Evolutionary conservation across 1,284 basidiomycete genomes (phyloP).

Genomic region (Termitomyces sp.): DNA sequence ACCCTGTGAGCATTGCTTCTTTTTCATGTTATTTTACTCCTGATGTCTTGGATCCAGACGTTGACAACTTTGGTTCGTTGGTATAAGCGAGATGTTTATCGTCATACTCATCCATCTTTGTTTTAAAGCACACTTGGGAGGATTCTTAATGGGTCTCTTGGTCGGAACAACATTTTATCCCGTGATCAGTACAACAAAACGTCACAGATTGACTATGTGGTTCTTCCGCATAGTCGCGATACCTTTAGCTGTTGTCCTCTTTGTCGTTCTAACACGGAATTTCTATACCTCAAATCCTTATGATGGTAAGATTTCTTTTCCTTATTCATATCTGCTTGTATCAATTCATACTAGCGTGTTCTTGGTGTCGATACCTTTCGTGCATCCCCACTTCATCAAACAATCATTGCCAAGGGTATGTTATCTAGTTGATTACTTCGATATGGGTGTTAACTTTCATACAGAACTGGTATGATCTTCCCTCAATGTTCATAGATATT

Average conservation of each 20-base stretch:
- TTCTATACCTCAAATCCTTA: constrained; percentile 87
- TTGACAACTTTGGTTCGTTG: constrained; percentile 5
- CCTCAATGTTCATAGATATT: neutral
- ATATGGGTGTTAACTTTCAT: constrained; percentile 13
- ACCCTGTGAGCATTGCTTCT: constrained; percentile 47
- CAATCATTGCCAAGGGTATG: constrained; percentile 72
- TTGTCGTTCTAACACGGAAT: constrained; percentile 79
- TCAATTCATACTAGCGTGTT: constrained; percentile 56
- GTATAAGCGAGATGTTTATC: neutral
- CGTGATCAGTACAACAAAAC: constrained; percentile 74
- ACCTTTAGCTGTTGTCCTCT: constrained; percentile 73
- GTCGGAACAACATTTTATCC: constrained; percentile 83
- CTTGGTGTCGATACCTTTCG: constrained; percentile 85
- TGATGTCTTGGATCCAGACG: neutral
- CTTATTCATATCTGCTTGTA: constrained; percentile 1
- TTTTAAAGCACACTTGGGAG: constrained; percentile 65
- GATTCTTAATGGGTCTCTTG: constrained; percentile 81
- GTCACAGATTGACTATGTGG: constrained; percentile 76
- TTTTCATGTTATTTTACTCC: neutral
- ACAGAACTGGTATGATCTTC: constrained; percentile 32
- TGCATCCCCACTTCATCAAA: constrained; percentile 80
- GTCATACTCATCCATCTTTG: neutral
- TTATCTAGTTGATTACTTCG: constrained; percentile 7
- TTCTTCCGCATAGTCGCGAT: constrained; percentile 68
- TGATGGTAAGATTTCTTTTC: constrained; percentile 49